phyloP scores from a whole-genome alignment of 2,329 filamentous ascomycete genomes.

The Colletotrichum limetticola region DNA sequence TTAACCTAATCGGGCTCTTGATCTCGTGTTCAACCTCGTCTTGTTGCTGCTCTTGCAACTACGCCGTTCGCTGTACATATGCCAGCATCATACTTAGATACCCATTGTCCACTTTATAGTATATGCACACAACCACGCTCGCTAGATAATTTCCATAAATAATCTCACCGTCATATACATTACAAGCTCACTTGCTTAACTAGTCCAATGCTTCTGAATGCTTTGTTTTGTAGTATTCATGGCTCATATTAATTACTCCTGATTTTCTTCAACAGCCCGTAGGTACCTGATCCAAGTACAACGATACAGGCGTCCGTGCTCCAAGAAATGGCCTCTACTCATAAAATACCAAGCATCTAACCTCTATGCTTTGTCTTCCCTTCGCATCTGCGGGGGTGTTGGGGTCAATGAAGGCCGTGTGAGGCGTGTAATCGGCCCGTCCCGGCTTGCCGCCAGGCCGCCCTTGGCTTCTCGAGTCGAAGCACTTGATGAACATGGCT shows the following conservation, averaged over 20 bases:
- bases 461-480: conserved; percentile 58
- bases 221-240: not conserved
- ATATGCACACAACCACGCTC: not conserved
- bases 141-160: not conserved
- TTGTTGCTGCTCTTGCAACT: conserved; percentile 1
- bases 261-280: no score
- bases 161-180: not conserved
- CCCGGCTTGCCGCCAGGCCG: conserved; percentile 57
- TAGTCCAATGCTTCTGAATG: no score
- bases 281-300: not conserved
- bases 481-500: conserved; percentile 62
- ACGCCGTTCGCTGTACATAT: conserved; percentile 20
- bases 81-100: conserved; percentile 16
- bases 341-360: conserved; percentile 71
- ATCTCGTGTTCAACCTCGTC: not conserved
- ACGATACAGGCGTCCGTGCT: not conserved
- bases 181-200: no score
- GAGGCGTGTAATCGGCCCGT: conserved; percentile 59
- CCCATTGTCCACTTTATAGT: not conserved
- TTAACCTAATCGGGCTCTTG: not conserved
- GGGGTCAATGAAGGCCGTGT: conserved; percentile 67
- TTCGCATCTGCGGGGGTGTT: conserved; percentile 76
- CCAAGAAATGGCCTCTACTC: conserved; percentile 42
- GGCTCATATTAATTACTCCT: not conserved
- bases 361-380: conserved; percentile 73